These are phyloP conservation scores for Schoenoplectus triqueter DNA, from an alignment of 202 grass and related monocot genomes.

Conservation along the genomic window DNA sequence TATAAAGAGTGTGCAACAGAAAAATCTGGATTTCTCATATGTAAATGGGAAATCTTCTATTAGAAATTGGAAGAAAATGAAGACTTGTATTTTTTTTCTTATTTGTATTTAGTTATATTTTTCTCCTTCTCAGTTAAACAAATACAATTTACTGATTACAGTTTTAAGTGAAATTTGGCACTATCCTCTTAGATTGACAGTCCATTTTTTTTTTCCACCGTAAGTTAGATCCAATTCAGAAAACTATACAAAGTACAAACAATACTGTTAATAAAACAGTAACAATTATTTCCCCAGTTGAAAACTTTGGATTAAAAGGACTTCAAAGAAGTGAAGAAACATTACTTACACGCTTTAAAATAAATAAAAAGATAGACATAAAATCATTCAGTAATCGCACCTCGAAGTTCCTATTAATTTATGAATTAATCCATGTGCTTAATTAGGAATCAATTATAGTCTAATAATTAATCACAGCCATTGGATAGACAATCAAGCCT, in stretches of 20 bases:
- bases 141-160: too few relatives aligned
- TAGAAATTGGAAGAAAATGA: neutral
- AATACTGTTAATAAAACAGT: neutral
- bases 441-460: conserved; percentile 9
- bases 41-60: neutral
- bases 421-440: neutral
- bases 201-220: too few relatives aligned
- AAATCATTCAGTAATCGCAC: neutral
- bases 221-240: too few relatives aligned
- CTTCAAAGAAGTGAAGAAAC: neutral
- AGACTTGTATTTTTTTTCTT: neutral
- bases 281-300: neutral
- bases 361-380: neutral
- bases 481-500: conserved; percentile 23
- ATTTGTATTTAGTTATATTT: conserved; percentile 16
- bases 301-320: conserved; percentile 29
- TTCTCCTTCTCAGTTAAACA: too few relatives aligned
- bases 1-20: neutral
- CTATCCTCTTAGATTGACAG: too few relatives aligned
- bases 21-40: neutral
- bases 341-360: conserved; percentile 29
- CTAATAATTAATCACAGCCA: conserved; percentile 31
- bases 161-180: too few relatives aligned
- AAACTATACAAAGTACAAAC: neutral
- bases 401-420: too few relatives aligned